A percentile compares a stretch with the other conserved stretches of the same genome.
phyloP scores from a whole-genome alignment of 2,329 filamentous ascomycete species.

The Grosmannia clavigera region DNA sequence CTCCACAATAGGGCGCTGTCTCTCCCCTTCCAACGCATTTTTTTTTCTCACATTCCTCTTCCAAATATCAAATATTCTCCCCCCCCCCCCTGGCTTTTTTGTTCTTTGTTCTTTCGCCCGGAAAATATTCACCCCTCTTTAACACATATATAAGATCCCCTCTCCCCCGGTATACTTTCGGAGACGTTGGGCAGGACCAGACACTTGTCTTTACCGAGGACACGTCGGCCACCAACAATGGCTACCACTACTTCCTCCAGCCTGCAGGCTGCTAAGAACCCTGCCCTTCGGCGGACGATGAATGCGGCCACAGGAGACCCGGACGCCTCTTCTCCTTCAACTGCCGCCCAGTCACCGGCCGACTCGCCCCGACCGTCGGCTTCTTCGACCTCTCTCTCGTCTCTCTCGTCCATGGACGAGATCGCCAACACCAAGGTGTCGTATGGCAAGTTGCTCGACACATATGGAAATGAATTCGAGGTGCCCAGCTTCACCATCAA shows the following conservation, averaged over 20 bases:
- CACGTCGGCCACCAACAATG: slow-evolving; percentile 22
- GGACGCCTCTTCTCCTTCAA: slow-evolving; percentile 39
- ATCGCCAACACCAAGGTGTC: slow-evolving; percentile 28
- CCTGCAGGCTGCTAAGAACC: slow-evolving; percentile 22
- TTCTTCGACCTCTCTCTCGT: slow-evolving; percentile 87
- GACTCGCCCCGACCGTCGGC: slow-evolving; percentile 51
- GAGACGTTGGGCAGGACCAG: not conserved
- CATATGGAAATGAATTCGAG: slow-evolving; percentile 88
- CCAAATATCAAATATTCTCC: not conserved
- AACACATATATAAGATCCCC: not conserved
- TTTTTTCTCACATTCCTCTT: not conserved
- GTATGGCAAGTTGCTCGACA: slow-evolving; percentile 67
- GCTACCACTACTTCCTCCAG: slow-evolving; percentile 28
- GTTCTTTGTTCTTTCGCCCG: not conserved
- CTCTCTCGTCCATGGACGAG: slow-evolving; percentile 59
- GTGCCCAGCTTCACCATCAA: slow-evolving; percentile 96
- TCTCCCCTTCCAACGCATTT: not conserved
- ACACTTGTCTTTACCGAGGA: not conserved
- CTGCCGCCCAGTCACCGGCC: slow-evolving; percentile 42
- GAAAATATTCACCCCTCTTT: not conserved
- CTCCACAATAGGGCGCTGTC: not conserved
- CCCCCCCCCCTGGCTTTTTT: not conserved
- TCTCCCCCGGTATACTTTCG: not conserved
- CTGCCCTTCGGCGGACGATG: slow-evolving; percentile 34
- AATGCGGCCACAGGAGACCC: slow-evolving; percentile 27